Evolutionary conservation across 1,139 yeast genomes (phyloP).

Genomic region (Citeromyces siamensis): DNA sequence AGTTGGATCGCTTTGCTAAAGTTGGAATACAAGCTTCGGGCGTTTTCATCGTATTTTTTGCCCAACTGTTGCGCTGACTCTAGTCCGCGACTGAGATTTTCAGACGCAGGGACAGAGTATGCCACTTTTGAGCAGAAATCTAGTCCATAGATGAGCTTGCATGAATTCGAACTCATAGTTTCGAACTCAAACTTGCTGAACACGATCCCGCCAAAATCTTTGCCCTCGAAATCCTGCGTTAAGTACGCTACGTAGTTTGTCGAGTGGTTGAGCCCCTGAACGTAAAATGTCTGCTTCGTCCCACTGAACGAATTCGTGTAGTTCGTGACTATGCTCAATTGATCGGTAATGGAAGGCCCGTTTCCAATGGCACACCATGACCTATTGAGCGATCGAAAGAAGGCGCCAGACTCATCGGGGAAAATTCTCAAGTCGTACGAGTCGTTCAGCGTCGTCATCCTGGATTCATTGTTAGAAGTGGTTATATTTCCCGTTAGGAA

Average conservation of each 20-base stretch:
- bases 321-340: conserved; percentile 21
- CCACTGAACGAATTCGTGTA: conserved; percentile 36
- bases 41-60: conserved; percentile 49
- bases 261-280: conserved; percentile 47
- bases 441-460: conserved; percentile 5
- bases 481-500: conserved; percentile 38
- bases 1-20: conserved; percentile 71
- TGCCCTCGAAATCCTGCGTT: conserved; percentile 29
- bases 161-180: conserved; percentile 44
- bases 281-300: conserved; percentile 46
- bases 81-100: conserved; percentile 11
- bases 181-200: conserved; percentile 47
- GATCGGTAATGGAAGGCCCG: conserved; percentile 26
- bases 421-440: conserved; percentile 34
- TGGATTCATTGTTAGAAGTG: conserved; percentile 5
- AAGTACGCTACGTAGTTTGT: conserved; percentile 58
- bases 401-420: conserved; percentile 24
- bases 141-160: conserved; percentile 63
- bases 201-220: conserved; percentile 49
- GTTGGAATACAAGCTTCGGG: conserved; percentile 41
- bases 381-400: conserved; percentile 30
- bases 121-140: conserved; percentile 76
- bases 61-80: conserved; percentile 22
- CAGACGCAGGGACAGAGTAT: conserved; percentile 69
- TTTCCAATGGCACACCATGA: conserved; percentile 68